A percentile compares a stretch with the other conserved stretches of the same genome.
phyloP scores from a whole-genome alignment of 176 grass and related monocot genomes.

The Musa itinerans region DNA sequence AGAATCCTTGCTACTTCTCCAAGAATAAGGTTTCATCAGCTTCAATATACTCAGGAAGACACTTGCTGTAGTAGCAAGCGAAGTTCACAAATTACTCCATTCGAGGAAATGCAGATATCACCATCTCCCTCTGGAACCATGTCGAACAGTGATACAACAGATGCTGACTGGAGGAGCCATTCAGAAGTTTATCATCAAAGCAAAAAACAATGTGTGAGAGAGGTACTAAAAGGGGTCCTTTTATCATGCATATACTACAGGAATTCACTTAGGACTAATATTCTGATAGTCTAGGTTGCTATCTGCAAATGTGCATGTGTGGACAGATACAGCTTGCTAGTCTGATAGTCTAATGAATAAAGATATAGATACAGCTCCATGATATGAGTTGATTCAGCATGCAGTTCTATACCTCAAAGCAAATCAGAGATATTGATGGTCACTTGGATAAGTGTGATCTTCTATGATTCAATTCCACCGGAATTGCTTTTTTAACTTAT shows the following conservation, averaged over 20 bases:
- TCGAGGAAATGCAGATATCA: not conserved
- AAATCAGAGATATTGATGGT: not conserved
- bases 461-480: not conserved
- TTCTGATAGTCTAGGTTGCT: not conserved
- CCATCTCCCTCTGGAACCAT: not conserved
- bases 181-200: constrained; percentile 1
- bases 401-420: not conserved
- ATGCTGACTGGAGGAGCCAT: not conserved
- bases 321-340: too few relatives aligned
- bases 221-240: constrained; percentile 1
- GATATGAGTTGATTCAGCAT: too few relatives aligned
- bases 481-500: not conserved
- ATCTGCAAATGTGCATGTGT: not conserved
- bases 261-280: not conserved
- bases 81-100: not conserved
- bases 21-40: not conserved
- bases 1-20: not conserved
- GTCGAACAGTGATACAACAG: not conserved
- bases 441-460: not conserved
- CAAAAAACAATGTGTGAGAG: not conserved
- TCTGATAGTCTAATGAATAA: too few relatives aligned
- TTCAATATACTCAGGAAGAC: not conserved
- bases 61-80: not conserved
- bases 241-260: not conserved
- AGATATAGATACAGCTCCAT: too few relatives aligned